Conservation (phyloP, 129 eudicot species). For the Flaveria linearis region DNA sequence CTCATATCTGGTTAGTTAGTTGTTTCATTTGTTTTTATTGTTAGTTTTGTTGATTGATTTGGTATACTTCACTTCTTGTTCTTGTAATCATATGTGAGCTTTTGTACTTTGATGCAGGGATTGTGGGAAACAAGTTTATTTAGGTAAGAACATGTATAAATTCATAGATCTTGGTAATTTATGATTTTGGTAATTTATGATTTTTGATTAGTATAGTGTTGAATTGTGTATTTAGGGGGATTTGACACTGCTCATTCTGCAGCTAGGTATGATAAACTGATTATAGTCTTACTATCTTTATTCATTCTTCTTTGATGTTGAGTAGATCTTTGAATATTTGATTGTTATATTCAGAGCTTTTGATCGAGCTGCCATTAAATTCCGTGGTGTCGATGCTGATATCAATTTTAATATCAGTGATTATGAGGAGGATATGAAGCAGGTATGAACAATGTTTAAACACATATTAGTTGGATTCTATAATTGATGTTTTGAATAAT, state of each 20-base stretch:
- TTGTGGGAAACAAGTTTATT: constrained; percentile 82
- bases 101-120: constrained; percentile 57
- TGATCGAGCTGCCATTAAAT: constrained; percentile 72
- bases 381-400: constrained; percentile 72
- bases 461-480: neutral
- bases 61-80: neutral
- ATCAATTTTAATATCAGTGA: constrained; percentile 58
- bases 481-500: constrained; percentile 10
- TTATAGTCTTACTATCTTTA: neutral
- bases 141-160: constrained; percentile 47
- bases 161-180: neutral
- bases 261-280: constrained; percentile 51
- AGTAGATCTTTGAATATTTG: constrained; percentile 12
- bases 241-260: constrained; percentile 93
- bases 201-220: constrained; percentile 19
- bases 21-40: neutral
- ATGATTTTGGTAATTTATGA: constrained; percentile 27
- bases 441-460: constrained; percentile 35
- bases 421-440: constrained; percentile 65
- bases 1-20: constrained; percentile 69
- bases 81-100: constrained; percentile 8
- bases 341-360: constrained; percentile 49
- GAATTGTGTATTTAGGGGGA: constrained; percentile 53
- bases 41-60: neutral
- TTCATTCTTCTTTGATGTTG: neutral